phyloP scores from a whole-genome alignment of 2,329 filamentous ascomycete species.

The Waltergamsia citrina region DNA sequence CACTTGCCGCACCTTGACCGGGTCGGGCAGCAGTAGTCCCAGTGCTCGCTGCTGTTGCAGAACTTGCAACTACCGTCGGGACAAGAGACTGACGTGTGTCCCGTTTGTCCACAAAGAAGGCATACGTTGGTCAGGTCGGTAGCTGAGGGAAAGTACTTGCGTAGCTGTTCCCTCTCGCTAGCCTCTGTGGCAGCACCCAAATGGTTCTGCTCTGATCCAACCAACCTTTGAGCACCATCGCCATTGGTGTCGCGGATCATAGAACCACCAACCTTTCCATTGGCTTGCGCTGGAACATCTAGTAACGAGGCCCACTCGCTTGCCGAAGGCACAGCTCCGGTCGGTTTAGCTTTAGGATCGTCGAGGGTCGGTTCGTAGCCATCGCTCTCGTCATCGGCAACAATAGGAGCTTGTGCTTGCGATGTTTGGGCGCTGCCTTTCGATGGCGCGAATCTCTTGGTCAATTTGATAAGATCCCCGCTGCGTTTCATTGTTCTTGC shows the following conservation, averaged over 20 bases:
- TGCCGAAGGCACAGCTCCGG: not conserved
- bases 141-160: slow-evolving; percentile 42
- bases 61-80: slow-evolving; percentile 35
- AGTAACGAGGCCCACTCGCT: not conserved
- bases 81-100: slow-evolving; percentile 36
- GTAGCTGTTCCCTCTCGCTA: slow-evolving; percentile 19
- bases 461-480: not conserved
- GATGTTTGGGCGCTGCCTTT: no score
- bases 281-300: not conserved
- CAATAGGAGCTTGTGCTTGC: no score
- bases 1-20: slow-evolving; percentile 48
- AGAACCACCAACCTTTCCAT: not conserved
- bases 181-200: no score
- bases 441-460: no score
- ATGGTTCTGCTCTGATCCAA: no score
- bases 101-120: slow-evolving; percentile 37
- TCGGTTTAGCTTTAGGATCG: not conserved
- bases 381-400: slow-evolving; percentile 14
- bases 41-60: slow-evolving; percentile 36
- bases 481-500: slow-evolving; percentile 13
- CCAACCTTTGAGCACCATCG: no score
- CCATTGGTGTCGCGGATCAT: not conserved
- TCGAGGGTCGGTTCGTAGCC: slow-evolving; percentile 13
- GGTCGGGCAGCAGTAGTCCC: slow-evolving; percentile 38
- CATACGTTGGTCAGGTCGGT: slow-evolving; percentile 33